Conservation (phyloP, 257 asterid genomes). For the Solanum chiquidenum region DNA sequence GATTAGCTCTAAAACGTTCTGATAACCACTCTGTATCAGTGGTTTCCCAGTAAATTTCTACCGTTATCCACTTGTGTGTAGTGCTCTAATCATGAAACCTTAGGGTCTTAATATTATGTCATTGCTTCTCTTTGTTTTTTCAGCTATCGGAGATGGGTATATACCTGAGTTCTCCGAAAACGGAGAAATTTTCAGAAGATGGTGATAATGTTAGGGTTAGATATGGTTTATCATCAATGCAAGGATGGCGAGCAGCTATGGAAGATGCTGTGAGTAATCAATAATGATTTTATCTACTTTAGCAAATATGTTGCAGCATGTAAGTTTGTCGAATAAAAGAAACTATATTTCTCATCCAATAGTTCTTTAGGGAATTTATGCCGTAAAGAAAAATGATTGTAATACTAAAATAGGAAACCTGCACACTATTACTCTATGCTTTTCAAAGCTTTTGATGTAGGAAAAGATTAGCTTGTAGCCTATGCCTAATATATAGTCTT, state of each 20-base stretch:
- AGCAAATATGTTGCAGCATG: background rate
- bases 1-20: background rate
- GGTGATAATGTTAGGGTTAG: constrained; percentile 61
- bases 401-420: background rate
- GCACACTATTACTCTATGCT: background rate
- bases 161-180: constrained; percentile 86
- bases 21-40: background rate
- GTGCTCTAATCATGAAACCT: background rate
- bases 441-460: background rate
- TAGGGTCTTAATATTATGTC: background rate
- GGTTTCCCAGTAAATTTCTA: background rate
- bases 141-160: constrained; percentile 69
- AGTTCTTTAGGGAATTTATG: background rate
- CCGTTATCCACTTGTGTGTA: background rate
- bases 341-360: background rate
- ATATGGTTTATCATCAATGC: constrained; percentile 87
- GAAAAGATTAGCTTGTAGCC: background rate
- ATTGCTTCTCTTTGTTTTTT: constrained; percentile 10
- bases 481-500: background rate
- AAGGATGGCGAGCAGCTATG: constrained; percentile 99
- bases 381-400: background rate
- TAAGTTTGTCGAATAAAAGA: background rate
- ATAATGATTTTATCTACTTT: background rate
- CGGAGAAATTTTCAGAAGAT: constrained; percentile 80
- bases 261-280: constrained; percentile 84